A percentile compares a stretch with the other conserved stretches of the same genome.
Evolutionary conservation across 768 basidiomycete genomes (phyloP).

Genomic region (Rhodosporidiobolus odoratus): DNA sequence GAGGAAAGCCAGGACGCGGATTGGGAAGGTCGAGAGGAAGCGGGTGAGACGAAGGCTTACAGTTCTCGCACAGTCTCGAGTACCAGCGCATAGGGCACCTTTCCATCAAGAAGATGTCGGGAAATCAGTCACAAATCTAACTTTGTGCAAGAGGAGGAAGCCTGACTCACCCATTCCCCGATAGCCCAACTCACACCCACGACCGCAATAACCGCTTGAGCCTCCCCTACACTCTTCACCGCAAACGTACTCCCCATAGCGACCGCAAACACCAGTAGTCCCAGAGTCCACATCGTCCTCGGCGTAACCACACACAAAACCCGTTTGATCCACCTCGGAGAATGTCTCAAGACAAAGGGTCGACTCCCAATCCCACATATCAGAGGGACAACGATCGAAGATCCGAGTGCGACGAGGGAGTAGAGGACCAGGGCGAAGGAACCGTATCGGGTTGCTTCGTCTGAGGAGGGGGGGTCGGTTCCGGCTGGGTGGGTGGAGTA

Average conservation of each 20-base stretch:
- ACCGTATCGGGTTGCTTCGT: slow-evolving; percentile 73
- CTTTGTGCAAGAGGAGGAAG: slow-evolving; percentile 42
- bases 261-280: slow-evolving; percentile 63
- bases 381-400: slow-evolving; percentile 69
- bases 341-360: slow-evolving; percentile 3
- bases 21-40: background rate
- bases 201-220: slow-evolving; percentile 67
- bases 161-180: slow-evolving; percentile 86
- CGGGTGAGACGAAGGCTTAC: background rate
- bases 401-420: slow-evolving; percentile 62
- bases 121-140: background rate
- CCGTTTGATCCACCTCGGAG: background rate
- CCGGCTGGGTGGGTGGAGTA: background rate
- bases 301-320: slow-evolving; percentile 16
- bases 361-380: slow-evolving; percentile 47
- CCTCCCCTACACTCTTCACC: slow-evolving; percentile 54
- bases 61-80: background rate
- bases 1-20: background rate
- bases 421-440: slow-evolving; percentile 76
- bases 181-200: slow-evolving; percentile 91
- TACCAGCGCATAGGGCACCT: background rate
- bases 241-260: slow-evolving; percentile 70
- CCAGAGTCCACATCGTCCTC: slow-evolving; percentile 56
- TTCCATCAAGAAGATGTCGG: no score
- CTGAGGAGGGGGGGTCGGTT: slow-evolving; percentile 43